phyloP scores from a whole-genome alignment of 305 asterid genomes.

The Fraxinus angustifolia region DNA sequence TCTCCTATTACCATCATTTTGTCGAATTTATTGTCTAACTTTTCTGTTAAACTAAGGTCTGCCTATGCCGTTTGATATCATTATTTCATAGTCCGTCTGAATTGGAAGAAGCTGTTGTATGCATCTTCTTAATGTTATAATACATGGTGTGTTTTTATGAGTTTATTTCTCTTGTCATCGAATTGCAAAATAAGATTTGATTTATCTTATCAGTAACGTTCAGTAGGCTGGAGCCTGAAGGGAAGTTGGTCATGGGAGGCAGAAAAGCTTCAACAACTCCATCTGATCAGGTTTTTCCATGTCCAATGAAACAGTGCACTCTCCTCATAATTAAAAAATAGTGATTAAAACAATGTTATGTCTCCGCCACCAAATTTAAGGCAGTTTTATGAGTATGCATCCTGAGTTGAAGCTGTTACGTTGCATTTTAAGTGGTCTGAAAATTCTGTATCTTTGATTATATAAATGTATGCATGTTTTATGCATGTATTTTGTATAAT shows the following conservation, averaged over 20 bases:
- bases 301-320: slow-evolving; percentile 16
- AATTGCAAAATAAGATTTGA: slow-evolving; percentile 30
- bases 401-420: not conserved
- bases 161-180: slow-evolving; percentile 16
- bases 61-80: not conserved
- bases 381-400: not conserved
- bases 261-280: slow-evolving; percentile 58
- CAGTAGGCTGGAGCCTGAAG: slow-evolving; percentile 91
- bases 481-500: not conserved
- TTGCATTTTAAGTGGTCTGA: not conserved
- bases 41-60: slow-evolving; percentile 11
- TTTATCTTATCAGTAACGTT: slow-evolving; percentile 67
- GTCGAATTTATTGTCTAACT: slow-evolving; percentile 8
- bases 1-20: slow-evolving; percentile 9
- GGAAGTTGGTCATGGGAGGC: slow-evolving; percentile 90
- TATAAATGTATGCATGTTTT: not conserved
- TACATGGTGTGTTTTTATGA: not conserved
- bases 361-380: not conserved
- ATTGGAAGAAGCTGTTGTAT: not conserved
- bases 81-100: not conserved
- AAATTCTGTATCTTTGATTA: not conserved
- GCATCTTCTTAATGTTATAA: not conserved
- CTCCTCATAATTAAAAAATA: not conserved
- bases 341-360: not conserved
- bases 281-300: slow-evolving; percentile 61